A percentile compares a stretch with the other conserved stretches of the same genome.
phyloP scores from a whole-genome alignment of 2,329 filamentous ascomycete genomes.

The Trichoderma sp. region DNA sequence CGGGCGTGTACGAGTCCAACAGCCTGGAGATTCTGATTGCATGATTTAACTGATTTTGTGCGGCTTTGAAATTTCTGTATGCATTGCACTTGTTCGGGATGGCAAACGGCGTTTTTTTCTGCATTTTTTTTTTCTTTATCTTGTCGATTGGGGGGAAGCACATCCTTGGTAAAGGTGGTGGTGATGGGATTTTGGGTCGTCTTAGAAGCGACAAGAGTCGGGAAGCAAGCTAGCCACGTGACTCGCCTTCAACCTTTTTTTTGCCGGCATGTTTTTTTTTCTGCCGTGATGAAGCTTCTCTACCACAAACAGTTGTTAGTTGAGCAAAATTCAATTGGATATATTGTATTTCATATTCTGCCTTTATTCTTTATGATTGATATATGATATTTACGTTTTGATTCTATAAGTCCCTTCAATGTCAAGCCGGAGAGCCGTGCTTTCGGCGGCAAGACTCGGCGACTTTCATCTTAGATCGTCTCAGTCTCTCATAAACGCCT shows the following conservation, averaged over 20 bases:
- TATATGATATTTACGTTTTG: background rate
- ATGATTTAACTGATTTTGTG: background rate
- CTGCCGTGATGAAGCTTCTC: background rate
- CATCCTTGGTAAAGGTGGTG: background rate
- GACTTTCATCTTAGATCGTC: background rate
- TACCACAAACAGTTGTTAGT: background rate
- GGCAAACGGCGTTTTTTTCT: background rate
- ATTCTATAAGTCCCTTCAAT: background rate
- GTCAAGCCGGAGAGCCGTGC: background rate
- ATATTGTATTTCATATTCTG: background rate
- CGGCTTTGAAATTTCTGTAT: background rate
- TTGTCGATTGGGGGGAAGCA: background rate
- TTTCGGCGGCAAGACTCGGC: background rate
- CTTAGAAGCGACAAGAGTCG: background rate
- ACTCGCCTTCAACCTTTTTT: background rate
- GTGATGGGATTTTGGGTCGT: background rate
- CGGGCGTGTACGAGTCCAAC: conserved; percentile 18
- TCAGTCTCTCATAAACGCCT: background rate
- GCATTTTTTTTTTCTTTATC: background rate
- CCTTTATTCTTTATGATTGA: background rate
- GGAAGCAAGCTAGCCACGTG: background rate
- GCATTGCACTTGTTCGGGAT: background rate
- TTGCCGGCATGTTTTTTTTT: background rate
- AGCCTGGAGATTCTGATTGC: conserved; percentile 18
- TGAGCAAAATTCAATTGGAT: background rate